A percentile compares a stretch with the other conserved stretches of the same genome.
Conservation (phyloP, 2,329 filamentous ascomycete species). For the Bimuria novae-zelandiae region DNA sequence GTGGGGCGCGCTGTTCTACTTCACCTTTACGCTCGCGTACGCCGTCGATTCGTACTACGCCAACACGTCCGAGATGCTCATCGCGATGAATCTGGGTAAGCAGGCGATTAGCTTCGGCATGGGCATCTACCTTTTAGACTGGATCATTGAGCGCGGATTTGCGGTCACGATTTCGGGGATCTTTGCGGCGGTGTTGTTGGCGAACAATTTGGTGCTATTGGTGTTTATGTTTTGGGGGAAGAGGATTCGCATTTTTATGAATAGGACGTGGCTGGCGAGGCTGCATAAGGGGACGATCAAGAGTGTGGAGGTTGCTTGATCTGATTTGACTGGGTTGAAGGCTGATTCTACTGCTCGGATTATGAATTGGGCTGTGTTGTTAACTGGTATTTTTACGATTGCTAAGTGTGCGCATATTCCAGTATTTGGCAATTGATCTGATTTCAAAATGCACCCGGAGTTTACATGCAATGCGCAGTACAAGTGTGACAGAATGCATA, state of each 20-base stretch:
- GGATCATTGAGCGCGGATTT: conserved; percentile 40
- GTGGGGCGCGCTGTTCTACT: conserved; percentile 42
- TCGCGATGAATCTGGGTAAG: conserved; percentile 47
- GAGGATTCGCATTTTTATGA: conserved; percentile 35
- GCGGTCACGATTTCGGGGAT: conserved; percentile 42
- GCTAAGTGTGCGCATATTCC: no score
- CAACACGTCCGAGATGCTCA: conserved; percentile 67
- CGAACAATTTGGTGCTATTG: conserved; percentile 40
- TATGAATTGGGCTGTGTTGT: no score
- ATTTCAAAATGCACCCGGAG: no score
- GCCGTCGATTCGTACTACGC: conserved; percentile 63
- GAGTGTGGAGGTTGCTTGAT: conserved; percentile 28
- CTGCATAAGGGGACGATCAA: conserved; percentile 34
- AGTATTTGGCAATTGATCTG: no score
- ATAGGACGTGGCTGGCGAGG: conserved; percentile 37
- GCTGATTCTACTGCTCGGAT: neutral
- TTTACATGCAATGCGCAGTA: no score
- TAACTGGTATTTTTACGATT: no score
- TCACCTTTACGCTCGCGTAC: conserved; percentile 62
- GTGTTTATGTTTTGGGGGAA: conserved; percentile 44
- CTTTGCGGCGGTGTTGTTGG: conserved; percentile 39
- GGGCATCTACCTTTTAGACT: conserved; percentile 43
- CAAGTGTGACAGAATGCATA: no score
- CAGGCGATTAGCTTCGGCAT: conserved; percentile 44
- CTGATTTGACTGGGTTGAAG: neutral